Evolutionary conservation across 257 asterid genomes (phyloP), one percentile per base, ranked within the genome.

Genomic region (Misopates orontium): DNA sequence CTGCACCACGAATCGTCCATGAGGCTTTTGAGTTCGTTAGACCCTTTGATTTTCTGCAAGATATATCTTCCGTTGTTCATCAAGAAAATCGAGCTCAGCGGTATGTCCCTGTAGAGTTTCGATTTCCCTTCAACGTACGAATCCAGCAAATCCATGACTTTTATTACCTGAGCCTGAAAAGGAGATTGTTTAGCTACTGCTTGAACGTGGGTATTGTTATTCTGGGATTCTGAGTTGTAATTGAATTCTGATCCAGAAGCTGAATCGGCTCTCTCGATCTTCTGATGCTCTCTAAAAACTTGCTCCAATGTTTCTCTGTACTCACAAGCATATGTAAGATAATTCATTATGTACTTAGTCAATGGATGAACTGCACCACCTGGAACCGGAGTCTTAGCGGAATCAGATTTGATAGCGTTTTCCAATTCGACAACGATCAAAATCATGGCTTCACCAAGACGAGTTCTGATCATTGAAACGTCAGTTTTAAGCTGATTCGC

Each of bases 1-100:
- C 97, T 60, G 77, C 72, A 80, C 97, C 97, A 92, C 0, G 77
- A 44, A 47, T 86, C 91, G 5, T 93, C 94, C 73, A 87, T 62
- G 73, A 92, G 60, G 67, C 78, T 49, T 72, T 77, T 76, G 28
- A 87, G 72, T 15, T 81, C 94, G 0, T 69, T 23, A 0, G 85
- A 84, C 24, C 86, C 83, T 44, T 78, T 81, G 15, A 89, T 83
- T 72, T 86, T 92, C 80, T 92, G 91, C 78, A 92, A 53, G 9
- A 86, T 87, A 82, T 85, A 89, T 18, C 98, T 71, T 9, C 97
- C 97, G 51, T 92, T 92, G 89, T 92, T 92, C 98, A 92, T 92
- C 97, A 92, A 75, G 90, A 92, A 92, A 1, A 92, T 92, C 13
- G 86, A 76, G 70, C 84, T 81, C 60, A 92, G 23, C 0, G 98